phyloP scores from a whole-genome alignment of 768 basidiomycete species.

The Neoboletus brunneissimus region DNA sequence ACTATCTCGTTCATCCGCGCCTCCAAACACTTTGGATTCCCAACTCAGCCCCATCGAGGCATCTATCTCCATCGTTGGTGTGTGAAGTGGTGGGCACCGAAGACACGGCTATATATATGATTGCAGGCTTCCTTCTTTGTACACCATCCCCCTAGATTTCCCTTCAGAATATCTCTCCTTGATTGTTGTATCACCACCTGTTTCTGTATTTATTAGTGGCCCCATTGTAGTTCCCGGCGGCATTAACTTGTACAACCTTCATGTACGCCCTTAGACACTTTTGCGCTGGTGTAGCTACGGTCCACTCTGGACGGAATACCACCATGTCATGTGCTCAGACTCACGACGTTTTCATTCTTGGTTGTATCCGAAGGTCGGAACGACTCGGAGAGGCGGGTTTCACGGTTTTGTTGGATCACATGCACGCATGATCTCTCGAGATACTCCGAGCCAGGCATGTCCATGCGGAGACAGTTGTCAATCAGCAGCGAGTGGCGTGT shows the following conservation, averaged over 20 bases:
- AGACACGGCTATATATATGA: not conserved
- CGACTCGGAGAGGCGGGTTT: not conserved
- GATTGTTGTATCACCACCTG: not conserved
- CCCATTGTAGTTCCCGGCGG: not conserved
- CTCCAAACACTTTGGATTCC: constrained; percentile 39
- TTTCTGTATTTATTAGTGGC: constrained; percentile 6
- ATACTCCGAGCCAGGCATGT: not conserved
- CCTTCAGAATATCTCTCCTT: not conserved
- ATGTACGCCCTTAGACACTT: not conserved
- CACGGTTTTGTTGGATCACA: not conserved
- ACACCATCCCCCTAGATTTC: not conserved
- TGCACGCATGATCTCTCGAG: not conserved
- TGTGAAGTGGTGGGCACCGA: constrained; percentile 13
- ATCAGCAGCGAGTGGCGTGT: not conserved
- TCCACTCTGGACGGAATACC: not conserved
- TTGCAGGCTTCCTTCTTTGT: not conserved
- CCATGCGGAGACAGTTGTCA: not conserved
- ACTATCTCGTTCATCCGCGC: constrained; percentile 38
- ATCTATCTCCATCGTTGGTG: constrained; percentile 36
- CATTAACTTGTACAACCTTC: not conserved
- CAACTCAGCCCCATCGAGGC: constrained; percentile 48
- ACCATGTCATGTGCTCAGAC: not conserved
- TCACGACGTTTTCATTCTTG: not conserved
- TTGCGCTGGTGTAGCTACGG: not conserved
- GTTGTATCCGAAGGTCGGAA: not conserved